Evolutionary conservation across 208 protist genomes (phyloP), one percentile per base, ranked within the genome.

Genomic region (Crithidia sp.): DNA sequence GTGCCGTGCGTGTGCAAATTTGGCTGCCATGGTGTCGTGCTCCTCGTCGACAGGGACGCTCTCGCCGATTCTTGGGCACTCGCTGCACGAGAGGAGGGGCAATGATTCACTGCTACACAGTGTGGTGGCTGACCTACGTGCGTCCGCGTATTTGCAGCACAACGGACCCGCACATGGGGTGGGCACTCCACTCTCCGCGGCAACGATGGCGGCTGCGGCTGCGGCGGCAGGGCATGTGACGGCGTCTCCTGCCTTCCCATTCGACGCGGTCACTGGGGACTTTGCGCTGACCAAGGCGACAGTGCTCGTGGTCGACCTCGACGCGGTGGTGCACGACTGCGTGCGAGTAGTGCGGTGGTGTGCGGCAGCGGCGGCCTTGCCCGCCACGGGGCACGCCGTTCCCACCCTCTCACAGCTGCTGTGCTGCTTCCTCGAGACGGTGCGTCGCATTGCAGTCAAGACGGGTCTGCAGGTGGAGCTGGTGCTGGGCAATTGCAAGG

Each of bases 251-350:
- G 54, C 36, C 52, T 64, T 54, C 37, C 71, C 71, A 4, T 76
- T 76, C 45, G 71, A 76, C 55, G 64, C 60, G 57, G 54, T 71
- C 8, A 43, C 57, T 57, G 17, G 53, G 28, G 58, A 19, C 28
- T 36, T 40, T 16, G 71, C 37, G 4, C 58, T 77, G 7, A 16
- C 59, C 36, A 64, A 77, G 10, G 44, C 41, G 7, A 64, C 56
- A 4, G 41, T 59, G 16, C 44, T 71, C 4, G 52, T 71, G 10
- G 19, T 77, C 4, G 64, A 71, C 56, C 6, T 77, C 17, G 64
- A 77, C 62, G 61, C 50, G 40, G 55, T 71, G 39, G 63, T 77
- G 56, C 5, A 43, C n/a, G 71, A 77, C 45, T 77, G 71, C 58
- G 43, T 62, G 41, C 64, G 63, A 3, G 44, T 77, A 4, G 3